Evolutionary conservation across 2,329 filamentous ascomycete species (phyloP).

Genomic region (Talaromyces sp.): DNA sequence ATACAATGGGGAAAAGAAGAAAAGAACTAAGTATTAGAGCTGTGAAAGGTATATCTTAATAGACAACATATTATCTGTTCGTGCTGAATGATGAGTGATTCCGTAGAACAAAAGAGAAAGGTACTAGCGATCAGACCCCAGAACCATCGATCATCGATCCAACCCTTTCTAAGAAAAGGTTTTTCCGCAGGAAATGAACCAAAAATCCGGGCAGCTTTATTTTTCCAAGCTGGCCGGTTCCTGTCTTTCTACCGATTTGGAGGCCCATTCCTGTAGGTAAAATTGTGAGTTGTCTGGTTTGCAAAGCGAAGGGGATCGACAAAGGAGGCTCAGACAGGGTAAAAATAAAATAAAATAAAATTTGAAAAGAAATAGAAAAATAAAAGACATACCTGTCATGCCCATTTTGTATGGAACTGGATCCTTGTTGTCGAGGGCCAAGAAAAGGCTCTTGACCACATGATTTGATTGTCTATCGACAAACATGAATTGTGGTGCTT

Average conservation of each 20-base stretch:
- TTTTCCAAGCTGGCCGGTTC: conserved; percentile 3
- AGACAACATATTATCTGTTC: neutral
- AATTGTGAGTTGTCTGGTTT: neutral
- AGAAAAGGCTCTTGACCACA: conserved; percentile 5
- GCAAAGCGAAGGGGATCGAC: neutral
- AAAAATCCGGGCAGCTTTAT: conserved; percentile 4
- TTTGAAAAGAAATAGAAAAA: neutral
- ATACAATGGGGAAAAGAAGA: neutral
- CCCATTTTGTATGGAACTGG: neutral
- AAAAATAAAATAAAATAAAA: no score
- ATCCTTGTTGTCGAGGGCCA: neutral
- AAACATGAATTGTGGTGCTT: neutral
- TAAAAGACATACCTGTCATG: neutral
- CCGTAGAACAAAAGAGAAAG: neutral
- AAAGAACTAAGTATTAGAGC: neutral
- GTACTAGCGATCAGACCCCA: neutral
- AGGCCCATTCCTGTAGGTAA: conserved; percentile 1
- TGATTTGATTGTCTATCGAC: conserved; percentile 5
- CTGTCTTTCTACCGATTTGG: conserved; percentile 7
- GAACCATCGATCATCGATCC: conserved; percentile 1
- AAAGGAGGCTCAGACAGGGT: neutral
- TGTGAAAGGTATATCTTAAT: neutral
- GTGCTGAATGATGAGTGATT: neutral
- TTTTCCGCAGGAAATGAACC: neutral
- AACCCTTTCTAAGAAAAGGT: conserved; percentile 1